Percentiles rank a stretch among this genome's conserved stretches.
Conservation (phyloP, 345 rosid genomes). For the Populus nigra region DNA sequence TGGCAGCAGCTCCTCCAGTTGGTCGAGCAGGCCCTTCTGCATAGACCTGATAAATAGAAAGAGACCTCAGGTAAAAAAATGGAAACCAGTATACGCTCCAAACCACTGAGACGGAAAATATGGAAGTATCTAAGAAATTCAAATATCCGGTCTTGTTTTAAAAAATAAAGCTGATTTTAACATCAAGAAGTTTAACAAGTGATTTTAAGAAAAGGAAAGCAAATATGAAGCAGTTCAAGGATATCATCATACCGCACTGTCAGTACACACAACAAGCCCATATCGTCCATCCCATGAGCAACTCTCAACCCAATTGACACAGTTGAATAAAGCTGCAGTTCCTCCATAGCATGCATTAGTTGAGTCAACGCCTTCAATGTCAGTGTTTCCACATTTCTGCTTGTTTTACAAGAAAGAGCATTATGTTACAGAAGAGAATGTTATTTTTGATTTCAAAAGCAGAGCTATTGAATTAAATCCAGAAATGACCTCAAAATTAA, state of each 20-base stretch:
- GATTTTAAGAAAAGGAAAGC: background rate
- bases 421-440: background rate
- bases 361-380: conserved; percentile 98
- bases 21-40: conserved; percentile 99
- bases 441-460: background rate
- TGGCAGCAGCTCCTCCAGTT: conserved; percentile 99
- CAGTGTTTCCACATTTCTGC: conserved; percentile 91
- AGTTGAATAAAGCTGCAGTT: conserved; percentile 94
- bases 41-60: conserved; percentile 67
- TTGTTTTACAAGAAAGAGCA: conserved; percentile 29
- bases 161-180: background rate
- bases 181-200: background rate
- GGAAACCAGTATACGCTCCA: background rate
- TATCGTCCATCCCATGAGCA: conserved; percentile 98
- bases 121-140: conserved; percentile 9
- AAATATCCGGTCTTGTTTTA: background rate
- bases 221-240: background rate
- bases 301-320: conserved; percentile 99
- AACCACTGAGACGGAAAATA: background rate
- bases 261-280: conserved; percentile 93
- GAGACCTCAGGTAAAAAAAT: conserved; percentile 12
- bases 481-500: background rate
- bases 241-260: conserved; percentile 79
- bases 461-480: conserved; percentile 1
- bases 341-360: conserved; percentile 99